Evolutionary conservation across 1,139 yeast genomes (phyloP), one percentile per base, ranked within the genome.

Genomic region (Suhomyces wounanorum): DNA sequence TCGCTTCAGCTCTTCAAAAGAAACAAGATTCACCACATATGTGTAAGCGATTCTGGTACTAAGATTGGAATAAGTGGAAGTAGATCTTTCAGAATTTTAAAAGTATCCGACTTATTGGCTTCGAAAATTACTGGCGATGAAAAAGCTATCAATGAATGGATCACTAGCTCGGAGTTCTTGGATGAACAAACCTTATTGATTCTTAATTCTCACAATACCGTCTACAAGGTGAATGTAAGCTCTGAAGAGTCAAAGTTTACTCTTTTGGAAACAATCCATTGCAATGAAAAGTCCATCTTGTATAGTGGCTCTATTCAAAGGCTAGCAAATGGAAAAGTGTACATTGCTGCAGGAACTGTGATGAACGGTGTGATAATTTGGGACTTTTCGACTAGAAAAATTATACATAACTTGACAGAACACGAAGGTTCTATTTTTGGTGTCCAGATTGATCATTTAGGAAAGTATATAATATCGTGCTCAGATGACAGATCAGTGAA

Each of bases 341-440:
- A 78, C 11, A 75, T 90, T 11, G 90, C 90, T 25, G 92, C 97
- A 0, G 98, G 98, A 23, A 94, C 99, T 0, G 97, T 94, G 1
- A 85, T 92, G 85, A 85, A 86, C 47, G 97, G 97, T 3, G 85
- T 89, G 1, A 73, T 89, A 5, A 71, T 91, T 1, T 94, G 98
- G 98, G 82, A 84, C 48, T 65, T 82, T 47, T 48, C 61, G 30
- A 64, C 76, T 2, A 70, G 77, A 10, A 56, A 73, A 40, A 72
- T 86, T 9, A 37, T 83, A 1, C 83, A 84, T 57, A 79, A 77
- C 39, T 73, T 92, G 50, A 78, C 79, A 0, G 86, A 84, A 1
- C 99, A 94, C 65, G 92, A 87, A 64, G 98, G 98, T 1, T 88
- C 97, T 0, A 90, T 94, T 38, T 94, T 94, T 67, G 90, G 89